Conservation (phyloP, 2,329 filamentous ascomycete genomes). For the Fusarium chuoi region DNA sequence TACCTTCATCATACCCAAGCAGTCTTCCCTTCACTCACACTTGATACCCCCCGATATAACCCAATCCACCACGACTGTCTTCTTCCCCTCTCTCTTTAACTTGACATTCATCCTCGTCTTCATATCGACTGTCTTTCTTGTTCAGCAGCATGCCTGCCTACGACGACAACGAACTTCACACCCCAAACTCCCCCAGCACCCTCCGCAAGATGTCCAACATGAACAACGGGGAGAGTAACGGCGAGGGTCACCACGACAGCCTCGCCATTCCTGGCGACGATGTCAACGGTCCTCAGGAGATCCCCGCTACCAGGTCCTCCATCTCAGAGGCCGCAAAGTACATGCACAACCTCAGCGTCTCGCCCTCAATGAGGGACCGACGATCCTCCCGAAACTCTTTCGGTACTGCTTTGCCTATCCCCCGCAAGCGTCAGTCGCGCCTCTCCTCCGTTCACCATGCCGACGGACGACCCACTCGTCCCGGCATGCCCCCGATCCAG, state of each 20-base stretch:
- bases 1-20: conserved; percentile 12
- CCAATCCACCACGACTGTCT: conserved; percentile 3
- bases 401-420: conserved; percentile 77
- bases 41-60: conserved; percentile 32
- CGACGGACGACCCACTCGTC: conserved; percentile 58
- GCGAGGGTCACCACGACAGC: conserved; percentile 30
- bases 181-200: conserved; percentile 29
- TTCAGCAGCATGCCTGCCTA: conserved; percentile 68
- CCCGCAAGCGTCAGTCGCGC: conserved; percentile 74
- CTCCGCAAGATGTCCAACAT: conserved; percentile 32
- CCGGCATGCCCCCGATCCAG: conserved; percentile 68
- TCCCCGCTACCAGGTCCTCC: conserved; percentile 74
- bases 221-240: conserved; percentile 13
- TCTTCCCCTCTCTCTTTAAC: conserved; percentile 14
- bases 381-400: conserved; percentile 80
- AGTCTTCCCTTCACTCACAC: conserved; percentile 25
- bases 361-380: conserved; percentile 74
- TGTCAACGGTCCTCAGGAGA: conserved; percentile 68
- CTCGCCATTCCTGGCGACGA: conserved; percentile 53
- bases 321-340: conserved; percentile 74
- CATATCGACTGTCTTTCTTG: background rate
- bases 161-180: conserved; percentile 64
- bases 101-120: conserved; percentile 1
- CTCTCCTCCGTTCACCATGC: conserved; percentile 69
- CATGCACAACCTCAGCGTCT: conserved; percentile 78